phyloP scores from a whole-genome alignment of 345 rosid species.

The Melaleuca quinquenervia region DNA sequence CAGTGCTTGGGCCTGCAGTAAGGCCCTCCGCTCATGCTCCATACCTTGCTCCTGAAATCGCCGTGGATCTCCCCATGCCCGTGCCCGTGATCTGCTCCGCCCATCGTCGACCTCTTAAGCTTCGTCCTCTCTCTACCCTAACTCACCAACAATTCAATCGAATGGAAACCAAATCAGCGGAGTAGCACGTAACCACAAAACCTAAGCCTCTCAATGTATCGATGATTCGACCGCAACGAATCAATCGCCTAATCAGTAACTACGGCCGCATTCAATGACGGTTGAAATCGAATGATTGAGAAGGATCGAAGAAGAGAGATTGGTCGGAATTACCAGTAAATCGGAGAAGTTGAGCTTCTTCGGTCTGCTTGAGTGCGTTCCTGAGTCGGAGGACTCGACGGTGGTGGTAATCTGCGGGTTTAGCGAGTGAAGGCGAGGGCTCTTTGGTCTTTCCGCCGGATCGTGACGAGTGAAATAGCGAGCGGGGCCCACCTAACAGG shows the following conservation, averaged over 20 bases:
- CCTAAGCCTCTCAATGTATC: neutral
- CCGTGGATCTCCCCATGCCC: constrained; percentile 51
- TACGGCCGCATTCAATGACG: neutral
- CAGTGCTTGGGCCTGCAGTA: constrained; percentile 96
- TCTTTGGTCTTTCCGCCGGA: neutral
- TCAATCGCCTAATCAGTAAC: neutral
- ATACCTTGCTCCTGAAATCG: constrained; percentile 86
- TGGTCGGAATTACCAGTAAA: neutral
- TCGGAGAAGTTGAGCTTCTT: neutral
- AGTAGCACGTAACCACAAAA: neutral
- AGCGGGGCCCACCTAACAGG: no score
- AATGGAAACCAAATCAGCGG: neutral
- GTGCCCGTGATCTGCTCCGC: constrained; percentile 69
- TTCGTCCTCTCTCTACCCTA: neutral
- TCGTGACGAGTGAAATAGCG: neutral
- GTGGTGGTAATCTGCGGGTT: neutral
- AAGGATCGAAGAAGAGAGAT: neutral
- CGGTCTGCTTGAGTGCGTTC: neutral
- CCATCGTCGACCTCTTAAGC: constrained; percentile 23
- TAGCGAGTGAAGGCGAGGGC: neutral
- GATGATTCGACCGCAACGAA: neutral
- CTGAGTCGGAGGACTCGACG: neutral
- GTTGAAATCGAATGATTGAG: neutral
- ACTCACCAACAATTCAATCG: neutral
- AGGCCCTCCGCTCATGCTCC: constrained; percentile 96